Percentiles rank a stretch among this genome's conserved stretches.
These are phyloP conservation scores for Grifola frondosa DNA, from an alignment of 1,284 basidiomycete species.

Conservation along the genomic window DNA sequence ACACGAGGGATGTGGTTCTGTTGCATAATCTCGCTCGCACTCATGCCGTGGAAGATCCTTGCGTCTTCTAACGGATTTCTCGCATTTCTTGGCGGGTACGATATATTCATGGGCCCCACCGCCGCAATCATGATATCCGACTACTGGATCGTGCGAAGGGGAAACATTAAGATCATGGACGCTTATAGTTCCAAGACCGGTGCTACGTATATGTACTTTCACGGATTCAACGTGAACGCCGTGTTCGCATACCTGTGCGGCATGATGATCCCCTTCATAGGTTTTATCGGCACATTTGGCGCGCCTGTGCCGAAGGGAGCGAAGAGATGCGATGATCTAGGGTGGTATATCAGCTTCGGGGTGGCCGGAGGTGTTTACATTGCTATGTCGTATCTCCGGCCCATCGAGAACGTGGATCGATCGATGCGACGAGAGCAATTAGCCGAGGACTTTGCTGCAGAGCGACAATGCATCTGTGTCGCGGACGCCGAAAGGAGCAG, in stretches of 20 bases:
- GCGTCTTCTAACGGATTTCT: constrained; percentile 27
- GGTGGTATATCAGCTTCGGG: constrained; percentile 20
- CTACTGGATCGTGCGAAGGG: constrained; percentile 28
- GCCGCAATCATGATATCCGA: constrained; percentile 30
- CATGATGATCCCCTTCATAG: constrained; percentile 25
- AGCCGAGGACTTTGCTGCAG: constrained; percentile 9
- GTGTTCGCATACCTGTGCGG: constrained; percentile 24
- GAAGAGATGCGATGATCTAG: constrained; percentile 18
- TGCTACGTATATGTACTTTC: constrained; percentile 26
- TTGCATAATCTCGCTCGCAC: constrained; percentile 41
- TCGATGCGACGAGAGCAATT: constrained; percentile 16
- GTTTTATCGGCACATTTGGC: constrained; percentile 25
- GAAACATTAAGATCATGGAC: constrained; percentile 24
- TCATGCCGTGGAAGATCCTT: constrained; percentile 36
- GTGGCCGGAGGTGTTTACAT: constrained; percentile 19
- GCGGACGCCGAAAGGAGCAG: neutral
- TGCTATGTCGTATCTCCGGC: constrained; percentile 14
- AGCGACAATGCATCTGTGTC: neutral
- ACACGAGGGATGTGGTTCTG: constrained; percentile 44
- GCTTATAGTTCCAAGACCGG: constrained; percentile 22
- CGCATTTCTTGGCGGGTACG: constrained; percentile 28
- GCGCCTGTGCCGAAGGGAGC: constrained; percentile 17
- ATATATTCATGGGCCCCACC: constrained; percentile 30
- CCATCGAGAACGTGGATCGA: constrained; percentile 18
- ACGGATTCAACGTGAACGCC: constrained; percentile 28